Evolutionary conservation across 2,329 filamentous ascomycete genomes (phyloP).

Genomic region (Anisogramma anomala): DNA sequence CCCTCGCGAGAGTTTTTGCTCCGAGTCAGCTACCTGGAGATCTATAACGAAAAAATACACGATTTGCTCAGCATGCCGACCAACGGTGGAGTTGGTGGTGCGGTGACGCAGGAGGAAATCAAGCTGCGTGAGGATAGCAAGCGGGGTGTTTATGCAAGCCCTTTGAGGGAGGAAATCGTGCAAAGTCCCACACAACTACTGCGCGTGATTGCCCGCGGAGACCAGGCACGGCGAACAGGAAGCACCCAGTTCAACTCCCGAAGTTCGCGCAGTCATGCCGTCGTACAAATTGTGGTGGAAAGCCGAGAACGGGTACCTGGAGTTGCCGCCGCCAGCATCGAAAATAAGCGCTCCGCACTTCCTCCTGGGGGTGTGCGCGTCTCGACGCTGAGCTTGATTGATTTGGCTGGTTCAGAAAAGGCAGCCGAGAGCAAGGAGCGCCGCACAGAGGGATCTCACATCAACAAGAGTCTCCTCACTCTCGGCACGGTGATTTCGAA

Average conservation of each 20-base stretch:
- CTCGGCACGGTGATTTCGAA: slow-evolving; percentile 89
- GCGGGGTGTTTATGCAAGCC: slow-evolving; percentile 89
- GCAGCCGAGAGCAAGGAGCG: slow-evolving; percentile 93
- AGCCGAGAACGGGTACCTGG: slow-evolving; percentile 74
- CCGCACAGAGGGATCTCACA: slow-evolving; percentile 87
- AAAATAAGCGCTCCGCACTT: slow-evolving; percentile 57
- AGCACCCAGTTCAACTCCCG: slow-evolving; percentile 96
- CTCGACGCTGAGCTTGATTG: slow-evolving; percentile 88
- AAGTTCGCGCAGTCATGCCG: slow-evolving; percentile 94
- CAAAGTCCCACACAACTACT: slow-evolving; percentile 93
- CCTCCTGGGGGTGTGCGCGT: slow-evolving; percentile 84
- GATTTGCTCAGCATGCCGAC: slow-evolving; percentile 74
- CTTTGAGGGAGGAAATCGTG: slow-evolving; percentile 95
- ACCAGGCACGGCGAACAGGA: slow-evolving; percentile 77
- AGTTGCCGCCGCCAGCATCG: slow-evolving; percentile 26
- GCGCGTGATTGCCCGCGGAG: slow-evolving; percentile 86
- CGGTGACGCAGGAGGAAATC: slow-evolving; percentile 71
- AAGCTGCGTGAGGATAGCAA: slow-evolving; percentile 95
- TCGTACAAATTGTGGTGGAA: slow-evolving; percentile 97
- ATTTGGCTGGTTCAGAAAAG: slow-evolving; percentile 91
- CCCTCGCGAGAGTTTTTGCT: slow-evolving; percentile 88
- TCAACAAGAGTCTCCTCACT: slow-evolving; percentile 95
- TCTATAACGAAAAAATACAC: slow-evolving; percentile 97
- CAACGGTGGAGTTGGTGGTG: slow-evolving; percentile 41
- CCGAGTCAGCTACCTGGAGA: slow-evolving; percentile 94